Percentiles rank a stretch among this genome's conserved stretches.
These are phyloP conservation scores for Syzygium jambos DNA, from an alignment of 345 rosid genomes.

Conservation along the genomic window DNA sequence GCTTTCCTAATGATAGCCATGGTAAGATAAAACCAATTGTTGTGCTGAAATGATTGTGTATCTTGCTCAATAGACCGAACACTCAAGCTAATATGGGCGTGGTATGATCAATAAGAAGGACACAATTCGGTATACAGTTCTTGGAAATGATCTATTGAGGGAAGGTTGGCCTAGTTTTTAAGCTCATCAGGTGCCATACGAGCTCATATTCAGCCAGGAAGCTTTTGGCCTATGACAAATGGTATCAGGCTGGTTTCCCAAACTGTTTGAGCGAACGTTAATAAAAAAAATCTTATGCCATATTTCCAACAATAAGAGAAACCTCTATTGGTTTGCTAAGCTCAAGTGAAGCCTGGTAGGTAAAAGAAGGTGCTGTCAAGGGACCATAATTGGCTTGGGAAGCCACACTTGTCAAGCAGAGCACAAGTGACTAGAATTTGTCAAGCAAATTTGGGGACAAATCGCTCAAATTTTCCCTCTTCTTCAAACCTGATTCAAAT, in stretches of 20 bases:
- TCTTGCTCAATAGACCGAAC: no score
- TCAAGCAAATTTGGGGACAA: background rate
- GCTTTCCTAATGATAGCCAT: no score
- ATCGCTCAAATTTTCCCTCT: no score
- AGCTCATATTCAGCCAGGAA: background rate
- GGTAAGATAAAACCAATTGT: no score
- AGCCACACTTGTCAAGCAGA: background rate
- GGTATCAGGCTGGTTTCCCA: background rate
- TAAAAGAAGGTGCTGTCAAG: background rate
- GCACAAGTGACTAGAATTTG: background rate
- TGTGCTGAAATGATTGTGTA: no score
- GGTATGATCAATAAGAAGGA: background rate
- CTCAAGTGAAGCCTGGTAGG: background rate
- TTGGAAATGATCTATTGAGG: background rate
- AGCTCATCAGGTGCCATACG: background rate
- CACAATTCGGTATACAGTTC: background rate
- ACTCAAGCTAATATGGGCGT: background rate
- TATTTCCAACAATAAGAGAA: background rate
- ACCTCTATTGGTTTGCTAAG: background rate
- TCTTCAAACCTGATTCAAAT: no score
- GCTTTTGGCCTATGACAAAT: background rate
- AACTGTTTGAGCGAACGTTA: background rate
- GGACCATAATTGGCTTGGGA: background rate
- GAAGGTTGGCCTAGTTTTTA: background rate
- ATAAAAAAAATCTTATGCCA: background rate